These are phyloP conservation scores for Osmanthus fragrans DNA, from an alignment of 257 asterid species.

Conservation along the genomic window DNA sequence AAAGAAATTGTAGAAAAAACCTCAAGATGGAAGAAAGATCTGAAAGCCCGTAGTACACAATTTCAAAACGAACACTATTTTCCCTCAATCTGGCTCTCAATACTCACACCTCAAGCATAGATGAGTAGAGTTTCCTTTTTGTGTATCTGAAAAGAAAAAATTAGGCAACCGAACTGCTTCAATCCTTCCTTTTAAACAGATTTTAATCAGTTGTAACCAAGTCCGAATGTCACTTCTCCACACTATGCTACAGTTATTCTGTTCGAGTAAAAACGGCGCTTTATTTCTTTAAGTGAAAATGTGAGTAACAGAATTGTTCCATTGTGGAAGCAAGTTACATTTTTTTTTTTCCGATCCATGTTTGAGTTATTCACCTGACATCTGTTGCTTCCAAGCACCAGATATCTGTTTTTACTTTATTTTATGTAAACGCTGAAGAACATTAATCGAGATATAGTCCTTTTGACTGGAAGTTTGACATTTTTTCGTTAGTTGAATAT, in stretches of 20 bases:
- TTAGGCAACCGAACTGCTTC: neutral
- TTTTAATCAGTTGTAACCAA: neutral
- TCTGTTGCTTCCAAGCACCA: neutral
- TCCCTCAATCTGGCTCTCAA: neutral
- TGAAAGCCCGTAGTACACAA: neutral
- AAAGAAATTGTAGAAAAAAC: neutral
- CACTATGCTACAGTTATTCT: too few relatives aligned
- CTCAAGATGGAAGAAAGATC: neutral
- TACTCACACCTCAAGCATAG: neutral
- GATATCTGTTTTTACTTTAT: neutral
- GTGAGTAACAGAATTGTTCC: neutral
- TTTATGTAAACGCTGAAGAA: neutral
- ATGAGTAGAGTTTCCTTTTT: neutral
- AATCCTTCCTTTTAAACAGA: too few relatives aligned
- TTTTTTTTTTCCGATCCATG: neutral
- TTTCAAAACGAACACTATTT: neutral
- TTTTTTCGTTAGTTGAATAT: neutral
- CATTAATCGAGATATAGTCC: neutral
- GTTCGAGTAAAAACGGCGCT: too few relatives aligned
- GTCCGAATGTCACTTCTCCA: neutral
- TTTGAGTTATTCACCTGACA: neutral
- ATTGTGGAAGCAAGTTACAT: neutral
- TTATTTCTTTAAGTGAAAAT: neutral
- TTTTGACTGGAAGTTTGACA: neutral
- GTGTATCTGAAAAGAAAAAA: neutral